Base-by-base conservation (phyloP, 257 asterid species). In the Fraxinus cuspidata region DNA sequence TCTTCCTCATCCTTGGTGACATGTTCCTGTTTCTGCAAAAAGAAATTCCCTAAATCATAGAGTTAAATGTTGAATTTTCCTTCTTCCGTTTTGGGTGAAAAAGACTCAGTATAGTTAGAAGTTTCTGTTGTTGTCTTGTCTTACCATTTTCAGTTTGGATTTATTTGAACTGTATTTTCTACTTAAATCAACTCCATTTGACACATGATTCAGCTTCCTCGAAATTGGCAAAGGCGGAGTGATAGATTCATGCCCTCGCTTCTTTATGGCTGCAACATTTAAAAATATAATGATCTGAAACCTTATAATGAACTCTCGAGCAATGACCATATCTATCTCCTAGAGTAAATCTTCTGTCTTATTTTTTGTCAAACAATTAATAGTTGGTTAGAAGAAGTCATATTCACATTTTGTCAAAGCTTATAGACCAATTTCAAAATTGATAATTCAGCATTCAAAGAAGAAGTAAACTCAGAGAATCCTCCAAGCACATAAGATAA, bases 1-100 rank as follows among this genome's bases (percentile, higher is more conserved):
- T 94, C 98, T 87, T 86, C 89, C 86, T 94, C 97, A 74, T 92
- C 98, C 85, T 91, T 87, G 58, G 90, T 88, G 75, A 92, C 72
- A 40, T 64, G 76, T 65, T 85, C 84, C 77, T 70, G 80, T 79
- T 77, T 81, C 90, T 85, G 93, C 77, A 83, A 70, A 21, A 78
- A 19, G 73, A 53, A 72, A 80, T 28, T 75, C 73, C 81, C 76
- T 69, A 63, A 7, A 63, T 81, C 73, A 83, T 71, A 37, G 67
- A 73, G 56, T 63, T 13, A 56, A 25, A 28, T 7, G 40, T 71
- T 49, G 18, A 60, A 64, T 64, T 77, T 75, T 56, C 11, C 3
- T 58, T 42, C 79, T 72, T 64, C 31, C 66, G 27, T 37, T 38
- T 66, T n/a, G 73, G n/a, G 40, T 23, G 27, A 69, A 74, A 64